Conservation (phyloP, 495 filamentous ascomycete genomes). For the Cairneyella variabilis region DNA sequence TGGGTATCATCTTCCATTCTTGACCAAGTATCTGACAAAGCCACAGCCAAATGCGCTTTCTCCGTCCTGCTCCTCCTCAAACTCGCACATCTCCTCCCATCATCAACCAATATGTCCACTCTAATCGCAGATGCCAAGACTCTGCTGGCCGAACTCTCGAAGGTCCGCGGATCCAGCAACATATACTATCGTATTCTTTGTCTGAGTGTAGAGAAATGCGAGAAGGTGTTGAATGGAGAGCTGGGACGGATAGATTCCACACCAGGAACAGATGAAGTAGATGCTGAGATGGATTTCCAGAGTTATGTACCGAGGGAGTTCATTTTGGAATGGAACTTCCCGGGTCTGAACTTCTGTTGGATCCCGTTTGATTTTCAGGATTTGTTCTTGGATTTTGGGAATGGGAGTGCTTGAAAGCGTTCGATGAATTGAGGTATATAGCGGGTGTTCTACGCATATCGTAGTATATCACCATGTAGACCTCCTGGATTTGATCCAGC, state of each 20-base stretch:
- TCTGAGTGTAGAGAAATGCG: slow-evolving; percentile 47
- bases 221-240: slow-evolving; percentile 36
- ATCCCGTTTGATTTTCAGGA: slow-evolving; percentile 34
- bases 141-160: slow-evolving; percentile 40
- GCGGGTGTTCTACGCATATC: neutral
- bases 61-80: slow-evolving; percentile 48
- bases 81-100: slow-evolving; percentile 44
- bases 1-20: neutral
- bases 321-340: slow-evolving; percentile 52
- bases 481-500: neutral
- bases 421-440: no score
- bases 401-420: no score
- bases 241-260: neutral
- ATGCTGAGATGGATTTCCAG: slow-evolving; percentile 46
- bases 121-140: slow-evolving; percentile 40
- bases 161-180: slow-evolving; percentile 34
- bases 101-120: slow-evolving; percentile 35
- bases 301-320: slow-evolving; percentile 50
- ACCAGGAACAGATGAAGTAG: slow-evolving; percentile 30
- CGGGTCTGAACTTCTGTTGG: slow-evolving; percentile 47
- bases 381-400: slow-evolving; percentile 21
- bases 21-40: neutral
- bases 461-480: neutral
- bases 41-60: slow-evolving; percentile 45
- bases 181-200: slow-evolving; percentile 30